Base-by-base conservation (phyloP, 148 eudicot species). In the Cornus kousa region DNA sequence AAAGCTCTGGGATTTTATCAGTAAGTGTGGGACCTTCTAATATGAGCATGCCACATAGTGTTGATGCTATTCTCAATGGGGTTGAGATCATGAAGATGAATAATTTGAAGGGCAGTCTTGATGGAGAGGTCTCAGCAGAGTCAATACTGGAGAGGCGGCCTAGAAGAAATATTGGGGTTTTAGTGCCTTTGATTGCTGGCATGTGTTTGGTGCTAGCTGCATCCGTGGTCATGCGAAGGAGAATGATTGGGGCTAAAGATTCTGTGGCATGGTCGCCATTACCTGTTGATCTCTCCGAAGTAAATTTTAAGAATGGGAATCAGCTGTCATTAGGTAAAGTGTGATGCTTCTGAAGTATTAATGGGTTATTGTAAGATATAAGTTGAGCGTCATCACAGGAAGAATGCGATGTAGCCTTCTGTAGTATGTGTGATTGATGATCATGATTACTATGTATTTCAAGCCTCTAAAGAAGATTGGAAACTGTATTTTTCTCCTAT, bases 61-160 rank as follows among this genome's bases (percentile, higher is more conserved):
- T 88, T 72, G 90, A 91, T 85, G 97, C 91, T 16, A 87, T 95
- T 40, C 71, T 95, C 66, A 95, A 95, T 80, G 99, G 97, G 57
- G 73, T 95, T 59, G 97, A 95, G 86, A 85, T 95, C 72, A 83
- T 91, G 77, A 91, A 88, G 78, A 35, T 93, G 84, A 90, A 87
- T 82, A 93, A 93, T 73, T 79, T 93, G 32, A 78, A 90, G 88
- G 81, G 89, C 64, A 93, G 99, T 72, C 80, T 95, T 53, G 93
- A 89, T 81, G 99, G 99, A 48, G 76, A 81, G 80, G 81, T 88
- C 5, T 90, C 87, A 68, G 81, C 83, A 0, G 81, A 76, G 69
- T 80, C 81, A 14, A 71, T 90, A 32, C 40, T 83, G 86, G 82
- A 80, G 74, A 68, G 84, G 24, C 75, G 88, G 81, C 81, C 70